Conservation (phyloP, 441 rosid genomes). For the Eruca vesicaria region DNA sequence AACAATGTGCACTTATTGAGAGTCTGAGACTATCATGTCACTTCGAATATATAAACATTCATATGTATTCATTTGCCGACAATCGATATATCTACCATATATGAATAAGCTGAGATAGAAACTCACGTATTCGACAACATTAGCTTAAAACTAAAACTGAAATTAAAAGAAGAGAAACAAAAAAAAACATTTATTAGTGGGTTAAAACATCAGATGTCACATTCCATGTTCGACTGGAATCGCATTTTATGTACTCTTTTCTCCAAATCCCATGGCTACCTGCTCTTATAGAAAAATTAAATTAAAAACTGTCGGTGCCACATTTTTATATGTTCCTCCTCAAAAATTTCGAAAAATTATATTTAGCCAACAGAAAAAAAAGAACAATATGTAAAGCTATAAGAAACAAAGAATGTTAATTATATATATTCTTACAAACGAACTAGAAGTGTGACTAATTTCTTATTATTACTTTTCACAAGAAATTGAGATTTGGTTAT, state of each 20-base stretch:
- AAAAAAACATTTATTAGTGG: not conserved
- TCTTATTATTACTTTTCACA: not conserved
- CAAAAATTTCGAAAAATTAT: not conserved
- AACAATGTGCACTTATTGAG: conserved; percentile 25
- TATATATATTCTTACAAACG: not conserved
- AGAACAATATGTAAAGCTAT: too few species aligned
- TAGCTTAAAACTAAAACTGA: not conserved
- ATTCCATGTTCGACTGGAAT: conserved; percentile 6
- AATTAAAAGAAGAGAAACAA: not conserved
- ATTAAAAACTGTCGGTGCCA: conserved; percentile 43
- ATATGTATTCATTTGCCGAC: conserved; percentile 39
- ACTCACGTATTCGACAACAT: not conserved
- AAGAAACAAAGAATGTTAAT: not conserved
- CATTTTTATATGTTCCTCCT: not conserved
- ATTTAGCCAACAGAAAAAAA: not conserved
- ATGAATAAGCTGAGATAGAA: not conserved
- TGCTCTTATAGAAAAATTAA: conserved; percentile 7
- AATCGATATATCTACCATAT: not conserved
- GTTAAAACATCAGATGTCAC: conserved; percentile 16
- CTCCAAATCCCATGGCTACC: conserved; percentile 30
- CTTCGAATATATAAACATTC: not conserved
- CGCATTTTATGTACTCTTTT: conserved; percentile 9
- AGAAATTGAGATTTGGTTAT: not conserved
- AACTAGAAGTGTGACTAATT: not conserved
- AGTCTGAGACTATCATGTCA: conserved; percentile 21